Base-by-base conservation (phyloP, 2,329 filamentous ascomycete species). In the Colletotrichum gigasporum region DNA sequence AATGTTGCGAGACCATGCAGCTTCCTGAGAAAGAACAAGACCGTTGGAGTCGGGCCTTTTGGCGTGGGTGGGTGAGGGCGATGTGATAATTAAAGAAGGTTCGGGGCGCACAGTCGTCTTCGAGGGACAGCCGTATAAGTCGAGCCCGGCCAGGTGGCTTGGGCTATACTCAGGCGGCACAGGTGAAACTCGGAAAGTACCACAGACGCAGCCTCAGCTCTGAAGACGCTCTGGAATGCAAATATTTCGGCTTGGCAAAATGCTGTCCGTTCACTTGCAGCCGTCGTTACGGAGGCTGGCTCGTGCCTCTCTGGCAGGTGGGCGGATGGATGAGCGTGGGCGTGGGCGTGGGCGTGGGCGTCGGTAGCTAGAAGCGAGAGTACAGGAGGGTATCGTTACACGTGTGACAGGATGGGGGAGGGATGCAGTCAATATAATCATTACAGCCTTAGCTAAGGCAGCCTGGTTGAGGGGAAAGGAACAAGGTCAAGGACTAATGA, bases 301-400 rank as follows among this genome's bases (percentile, higher is more conserved):
- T 65, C 63, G 58, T 65, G 63, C 58, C 51, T 57, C 5, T 56
- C 26, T 62, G 52, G 34, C 58, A 63, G 63, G 44, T 62, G 51
- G 42, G 32, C 32, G 30, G 58, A 52, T 51, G 30, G 20, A n/a
- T n/a, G n/a, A n/a, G 30, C 28, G 42, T 39, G n/a, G n/a, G n/a
- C 18, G 44, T 39, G 16, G 63, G 32, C n/a, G n/a, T n/a, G n/a
- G 20, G 30, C 28, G 42, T 39, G n/a, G n/a, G n/a, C 18, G 44
- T 39, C 22, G 63, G 32, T 16, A 28, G 30, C 14, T 32, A 50
- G 61, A 45, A 45, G 51, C 37, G 44, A 34, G 44, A 41, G 35
- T 18, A 26, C 22, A n/a, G 20, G 8, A 56, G 20, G 11, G 18
- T 26, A n/a, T 18, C 28, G n/a, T 16, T 30, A 63, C 34, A 56